These are phyloP conservation scores for Camelina laxa DNA, from an alignment of 345 rosid species.

Conservation along the genomic window DNA sequence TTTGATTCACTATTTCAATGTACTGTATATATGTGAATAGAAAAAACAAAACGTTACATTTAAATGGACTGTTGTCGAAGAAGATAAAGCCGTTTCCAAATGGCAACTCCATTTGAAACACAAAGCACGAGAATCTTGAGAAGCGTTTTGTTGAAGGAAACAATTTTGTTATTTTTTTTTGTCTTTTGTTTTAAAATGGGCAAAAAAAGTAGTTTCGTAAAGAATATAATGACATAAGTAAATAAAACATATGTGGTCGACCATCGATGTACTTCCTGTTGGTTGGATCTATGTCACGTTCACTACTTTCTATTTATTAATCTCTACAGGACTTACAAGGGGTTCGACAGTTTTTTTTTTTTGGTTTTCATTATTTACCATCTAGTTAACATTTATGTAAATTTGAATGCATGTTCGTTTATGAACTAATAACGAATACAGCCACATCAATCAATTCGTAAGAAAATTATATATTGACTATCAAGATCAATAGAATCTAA, in stretches of 20 bases:
- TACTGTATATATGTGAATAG: too few species aligned
- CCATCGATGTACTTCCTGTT: constrained; percentile 32
- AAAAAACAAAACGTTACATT: too few species aligned
- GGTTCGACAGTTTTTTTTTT: not conserved
- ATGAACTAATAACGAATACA: not conserved
- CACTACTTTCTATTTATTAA: not conserved
- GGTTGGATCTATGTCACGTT: constrained; percentile 28
- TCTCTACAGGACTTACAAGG: not conserved
- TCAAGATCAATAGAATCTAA: constrained; percentile 13
- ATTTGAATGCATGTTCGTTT: not conserved
- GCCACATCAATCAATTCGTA: constrained; percentile 12
- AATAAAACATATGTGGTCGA: constrained; percentile 20
- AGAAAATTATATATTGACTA: not conserved
- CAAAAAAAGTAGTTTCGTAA: constrained; percentile 12
- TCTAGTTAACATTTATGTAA: not conserved
- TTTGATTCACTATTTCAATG: too few species aligned
- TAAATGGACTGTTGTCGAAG: constrained; percentile 1
- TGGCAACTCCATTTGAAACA: constrained; percentile 30
- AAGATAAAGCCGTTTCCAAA: constrained; percentile 18
- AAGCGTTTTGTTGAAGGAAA: constrained; percentile 44
- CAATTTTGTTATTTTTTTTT: not conserved
- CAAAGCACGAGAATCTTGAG: constrained; percentile 47
- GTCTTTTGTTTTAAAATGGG: not conserved
- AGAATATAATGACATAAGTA: constrained; percentile 10
- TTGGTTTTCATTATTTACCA: not conserved